Percentiles rank a stretch among this genome's conserved stretches.
Evolutionary conservation across 1,284 basidiomycete species (phyloP).

Genomic region (Cryptococcus sp.): DNA sequence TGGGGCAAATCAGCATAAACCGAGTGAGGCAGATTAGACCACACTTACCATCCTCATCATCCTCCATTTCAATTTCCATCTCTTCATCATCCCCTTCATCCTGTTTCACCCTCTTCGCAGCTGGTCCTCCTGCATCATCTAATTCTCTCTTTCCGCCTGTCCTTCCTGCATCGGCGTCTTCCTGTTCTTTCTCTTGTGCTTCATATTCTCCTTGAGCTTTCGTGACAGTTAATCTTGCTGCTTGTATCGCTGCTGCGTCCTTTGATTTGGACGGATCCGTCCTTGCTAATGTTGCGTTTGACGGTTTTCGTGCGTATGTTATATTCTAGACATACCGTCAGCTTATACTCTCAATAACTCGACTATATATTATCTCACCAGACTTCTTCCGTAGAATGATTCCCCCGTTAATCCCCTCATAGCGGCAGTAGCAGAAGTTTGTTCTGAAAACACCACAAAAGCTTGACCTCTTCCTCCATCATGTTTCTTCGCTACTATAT

Average conservation of each 20-base stretch:
- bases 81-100: slow-evolving; percentile 39
- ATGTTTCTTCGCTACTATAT: slow-evolving; percentile 84
- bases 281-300: slow-evolving; percentile 64
- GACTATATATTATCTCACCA: slow-evolving; percentile 22
- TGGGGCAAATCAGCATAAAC: background rate
- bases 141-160: slow-evolving; percentile 50
- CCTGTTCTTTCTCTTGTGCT: slow-evolving; percentile 60
- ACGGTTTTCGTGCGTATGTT: slow-evolving; percentile 78
- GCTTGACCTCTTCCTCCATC: slow-evolving; percentile 88
- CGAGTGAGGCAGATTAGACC: background rate
- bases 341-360: no score
- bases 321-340: slow-evolving; percentile 59
- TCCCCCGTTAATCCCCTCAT: slow-evolving; percentile 86
- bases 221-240: slow-evolving; percentile 45
- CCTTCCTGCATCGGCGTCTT: slow-evolving; percentile 53
- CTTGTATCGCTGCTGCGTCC: slow-evolving; percentile 50
- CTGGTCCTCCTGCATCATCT: slow-evolving; percentile 54
- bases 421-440: slow-evolving; percentile 81
- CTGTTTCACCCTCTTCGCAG: slow-evolving; percentile 29
- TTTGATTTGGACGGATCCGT: slow-evolving; percentile 58
- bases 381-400: slow-evolving; percentile 62
- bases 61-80: slow-evolving; percentile 47
- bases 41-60: slow-evolving; percentile 38
- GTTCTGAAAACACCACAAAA: slow-evolving; percentile 90
- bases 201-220: slow-evolving; percentile 51